Evolutionary conservation across 352 stramenopile genomes (phyloP), one percentile per base, ranked within the genome.

Genomic region (Phytopythium litorale): DNA sequence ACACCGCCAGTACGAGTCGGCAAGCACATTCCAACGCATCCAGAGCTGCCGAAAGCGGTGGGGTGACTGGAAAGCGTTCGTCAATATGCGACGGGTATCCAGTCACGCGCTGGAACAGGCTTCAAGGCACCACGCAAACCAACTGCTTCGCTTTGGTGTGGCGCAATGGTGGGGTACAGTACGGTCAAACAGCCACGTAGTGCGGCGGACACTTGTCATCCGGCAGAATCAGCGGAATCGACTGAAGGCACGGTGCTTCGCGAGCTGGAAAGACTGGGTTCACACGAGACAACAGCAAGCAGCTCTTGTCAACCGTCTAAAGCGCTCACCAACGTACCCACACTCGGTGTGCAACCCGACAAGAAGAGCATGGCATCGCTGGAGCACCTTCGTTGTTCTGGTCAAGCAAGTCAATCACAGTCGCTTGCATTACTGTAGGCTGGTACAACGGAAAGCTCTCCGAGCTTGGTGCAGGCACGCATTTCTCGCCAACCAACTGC

Each of bases 241-340:
- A 0, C n/a, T 67, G n/a, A 73, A 72, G 28, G 56, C 48, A 21
- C 62, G 54, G 11, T 62, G 64, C 48, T 78, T 81, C 60, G 23
- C 4, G 23, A 33, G 4, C 18, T 84, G 72, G 75, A 58, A 49
- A 16, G 33, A 9, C 13, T 60, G 50, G 33, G 18, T 35, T 3
- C 50, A 43, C 21, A 7, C 45, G 3, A 51, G 6, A 11, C n/a
- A 23, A 51, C 45, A 4, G 18, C 11, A 9, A 19, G 21, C 3
- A 32, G 45, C 45, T 19, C 21, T 51, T 7, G 21, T 51, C 11
- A n/a, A 51, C 1, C 3, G 45, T 32, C 15, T 51, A 6, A 12
- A 51, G 15, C 21, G 21, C 13, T 18, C 21, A 19, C 45, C 45
- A 19, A 19, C n/a, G 12, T 51, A 51, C 21, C 45, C 11, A n/a